Base-by-base conservation (phyloP, 768 basidiomycete genomes). In the Boletus coccyginus region DNA sequence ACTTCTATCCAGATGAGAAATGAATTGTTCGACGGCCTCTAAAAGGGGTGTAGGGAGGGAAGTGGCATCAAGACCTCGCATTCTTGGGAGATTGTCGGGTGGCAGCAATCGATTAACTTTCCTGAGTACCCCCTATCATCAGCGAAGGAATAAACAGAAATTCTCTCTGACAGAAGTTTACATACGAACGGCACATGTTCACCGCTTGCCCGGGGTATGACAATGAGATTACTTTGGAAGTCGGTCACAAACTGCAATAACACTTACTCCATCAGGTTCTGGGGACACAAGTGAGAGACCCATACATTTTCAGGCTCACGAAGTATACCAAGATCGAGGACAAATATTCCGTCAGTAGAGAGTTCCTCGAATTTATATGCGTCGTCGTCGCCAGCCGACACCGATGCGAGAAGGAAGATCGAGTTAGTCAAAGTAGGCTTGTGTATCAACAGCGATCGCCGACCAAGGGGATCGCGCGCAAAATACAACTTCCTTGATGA, bases 371-470 rank as follows among this genome's bases (percentile, higher is more conserved):
- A 79, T 0, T 77, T 63, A 55, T 78, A 83, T n/a, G 62, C 65
- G 24, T 74, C 58, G 53, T 78, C 67, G 11, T 61, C 38, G 7
- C 87, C 87, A 21, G 74, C 68, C 6, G 88, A 86, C 5, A 85
- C 85, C 1, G 91, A 93, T 9, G 84, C 69, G 29, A 94, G 72
- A 33, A 90, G 65, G 42, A 92, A 75, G 57, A 78, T 79, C 0
- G 87, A 84, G 6, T 72, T 71, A 17, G 52, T 48, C 1, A 58
- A 39, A 14, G 78, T 79, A 31, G 88, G 87, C 55, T 70, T 75
- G 55, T 88, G 88, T 33, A 91, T 74, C 8, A 96, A 74, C 8
- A 96, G 77, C n/a, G 93, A 94, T 46, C 94, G 81, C 38, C 93
- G 81, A 8, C 93, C 93, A 3, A 94, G 80, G 4, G 92, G 91